These are phyloP conservation scores for Parasarocladium wereldwijsianum DNA, from an alignment of 2,329 filamentous ascomycete genomes.

Conservation along the genomic window DNA sequence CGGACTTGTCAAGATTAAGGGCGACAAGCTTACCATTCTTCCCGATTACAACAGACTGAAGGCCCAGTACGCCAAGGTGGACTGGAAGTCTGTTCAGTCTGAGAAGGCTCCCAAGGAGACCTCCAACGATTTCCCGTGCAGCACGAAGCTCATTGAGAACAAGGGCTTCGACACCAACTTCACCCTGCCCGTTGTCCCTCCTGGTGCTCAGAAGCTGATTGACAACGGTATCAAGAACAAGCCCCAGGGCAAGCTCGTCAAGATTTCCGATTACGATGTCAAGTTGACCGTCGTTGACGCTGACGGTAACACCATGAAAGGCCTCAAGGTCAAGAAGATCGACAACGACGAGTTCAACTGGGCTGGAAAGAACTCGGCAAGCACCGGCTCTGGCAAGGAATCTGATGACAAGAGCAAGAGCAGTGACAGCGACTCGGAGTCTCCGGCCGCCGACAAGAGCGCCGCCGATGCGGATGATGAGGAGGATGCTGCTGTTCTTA, in stretches of 20 bases:
- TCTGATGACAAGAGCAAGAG: conserved; percentile 8
- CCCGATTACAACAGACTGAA: conserved; percentile 61
- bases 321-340: conserved; percentile 32
- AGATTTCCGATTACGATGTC: conserved; percentile 50
- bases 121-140: conserved; percentile 46
- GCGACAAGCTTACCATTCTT: conserved; percentile 42
- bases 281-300: conserved; percentile 24
- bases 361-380: conserved; percentile 25
- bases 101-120: conserved; percentile 40
- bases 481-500: conserved; percentile 14
- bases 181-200: conserved; percentile 54
- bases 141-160: conserved; percentile 47
- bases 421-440: conserved; percentile 5
- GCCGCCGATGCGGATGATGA: conserved; percentile 2
- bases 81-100: conserved; percentile 53
- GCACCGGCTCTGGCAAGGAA: conserved; percentile 18
- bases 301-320: conserved; percentile 24
- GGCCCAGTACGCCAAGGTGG: conserved; percentile 58
- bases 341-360: conserved; percentile 29
- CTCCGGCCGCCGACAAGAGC: conserved; percentile 2
- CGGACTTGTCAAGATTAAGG: conserved; percentile 48
- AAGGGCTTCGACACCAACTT: conserved; percentile 66
- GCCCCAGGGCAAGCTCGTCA: conserved; percentile 52
- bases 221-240: conserved; percentile 56
- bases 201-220: conserved; percentile 57